Evolutionary conservation across 225 moss, liverwort and hornwort species (phyloP).

Genomic region (Pleurozium schreberi): DNA sequence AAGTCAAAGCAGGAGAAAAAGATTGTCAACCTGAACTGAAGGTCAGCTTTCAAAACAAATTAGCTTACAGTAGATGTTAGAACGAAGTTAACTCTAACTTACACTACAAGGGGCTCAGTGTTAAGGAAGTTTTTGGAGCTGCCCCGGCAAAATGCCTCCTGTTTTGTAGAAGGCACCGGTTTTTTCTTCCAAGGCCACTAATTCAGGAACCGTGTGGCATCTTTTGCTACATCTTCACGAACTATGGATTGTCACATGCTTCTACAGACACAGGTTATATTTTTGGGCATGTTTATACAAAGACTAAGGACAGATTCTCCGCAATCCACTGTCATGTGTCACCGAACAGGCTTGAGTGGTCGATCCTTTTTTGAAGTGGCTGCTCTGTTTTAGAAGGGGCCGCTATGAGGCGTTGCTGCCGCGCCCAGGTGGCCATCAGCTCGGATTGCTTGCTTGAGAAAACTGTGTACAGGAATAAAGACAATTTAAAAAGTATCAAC

Average conservation of each 20-base stretch:
- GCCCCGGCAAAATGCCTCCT: neutral
- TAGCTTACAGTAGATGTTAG: no score
- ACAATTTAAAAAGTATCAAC: neutral
- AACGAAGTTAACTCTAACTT: no score
- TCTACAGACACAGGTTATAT: no score
- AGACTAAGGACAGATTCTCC: neutral
- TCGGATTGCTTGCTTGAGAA: neutral
- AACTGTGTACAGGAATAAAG: neutral
- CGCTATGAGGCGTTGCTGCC: neutral
- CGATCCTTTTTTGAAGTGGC: no score
- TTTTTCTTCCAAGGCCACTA: fast-evolving
- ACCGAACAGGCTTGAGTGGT: no score
- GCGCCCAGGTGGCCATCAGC: no score
- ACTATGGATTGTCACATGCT: no score
- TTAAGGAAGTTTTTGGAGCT: neutral
- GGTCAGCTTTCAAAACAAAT: neutral
- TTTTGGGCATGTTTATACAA: neutral
- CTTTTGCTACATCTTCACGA: no score
- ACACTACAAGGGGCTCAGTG: neutral
- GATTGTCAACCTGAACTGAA: neutral
- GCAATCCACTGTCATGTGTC: neutral
- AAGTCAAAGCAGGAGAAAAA: slow-evolving; percentile 14
- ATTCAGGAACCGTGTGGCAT: neutral
- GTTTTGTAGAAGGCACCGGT: neutral
- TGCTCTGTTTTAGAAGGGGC: no score